A percentile compares a stretch with the other conserved stretches of the same genome.
These are phyloP conservation scores for Yamadazyma ubonensis DNA, from an alignment of 805 yeast genomes.

Conservation along the genomic window DNA sequence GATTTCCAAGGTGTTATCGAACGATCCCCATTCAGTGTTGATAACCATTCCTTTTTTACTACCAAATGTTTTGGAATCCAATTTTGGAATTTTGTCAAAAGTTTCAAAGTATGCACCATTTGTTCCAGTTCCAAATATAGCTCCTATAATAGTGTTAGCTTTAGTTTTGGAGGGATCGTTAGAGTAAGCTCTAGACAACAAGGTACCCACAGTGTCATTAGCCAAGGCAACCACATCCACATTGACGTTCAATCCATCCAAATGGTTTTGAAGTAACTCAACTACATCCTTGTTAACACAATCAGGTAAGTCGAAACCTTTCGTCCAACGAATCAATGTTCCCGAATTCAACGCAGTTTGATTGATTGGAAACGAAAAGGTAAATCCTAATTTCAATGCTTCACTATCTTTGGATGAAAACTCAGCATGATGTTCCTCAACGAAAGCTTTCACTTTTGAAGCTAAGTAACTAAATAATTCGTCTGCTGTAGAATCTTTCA, in stretches of 20 bases:
- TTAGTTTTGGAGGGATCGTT: slow-evolving; percentile 59
- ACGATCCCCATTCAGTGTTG: slow-evolving; percentile 98
- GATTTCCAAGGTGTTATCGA: slow-evolving; percentile 75
- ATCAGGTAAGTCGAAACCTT: slow-evolving; percentile 86
- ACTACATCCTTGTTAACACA: slow-evolving; percentile 85
- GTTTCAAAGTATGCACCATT: slow-evolving; percentile 92
- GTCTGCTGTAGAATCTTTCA: slow-evolving; percentile 61
- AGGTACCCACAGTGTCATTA: slow-evolving; percentile 94
- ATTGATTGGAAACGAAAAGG: slow-evolving; percentile 89
- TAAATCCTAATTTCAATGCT: slow-evolving; percentile 77
- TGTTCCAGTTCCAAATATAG: slow-evolving; percentile 96
- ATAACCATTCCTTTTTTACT: slow-evolving; percentile 64
- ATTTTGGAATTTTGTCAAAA: slow-evolving; percentile 69
- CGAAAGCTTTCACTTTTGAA: slow-evolving; percentile 60
- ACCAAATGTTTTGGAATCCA: slow-evolving; percentile 44
- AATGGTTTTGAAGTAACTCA: slow-evolving; percentile 62
- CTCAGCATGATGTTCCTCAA: slow-evolving; percentile 59
- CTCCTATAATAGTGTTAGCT: slow-evolving; percentile 79
- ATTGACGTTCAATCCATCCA: slow-evolving; percentile 59
- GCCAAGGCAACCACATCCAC: slow-evolving; percentile 84
- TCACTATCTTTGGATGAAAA: slow-evolving; percentile 14
- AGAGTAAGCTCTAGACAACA: slow-evolving; percentile 82
- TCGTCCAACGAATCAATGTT: slow-evolving; percentile 89
- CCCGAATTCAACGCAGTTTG: slow-evolving; percentile 83
- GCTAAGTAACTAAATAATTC: slow-evolving; percentile 78